These are phyloP conservation scores for Talaromyces wortmannii DNA, from an alignment of 495 filamentous ascomycete species.

Conservation along the genomic window DNA sequence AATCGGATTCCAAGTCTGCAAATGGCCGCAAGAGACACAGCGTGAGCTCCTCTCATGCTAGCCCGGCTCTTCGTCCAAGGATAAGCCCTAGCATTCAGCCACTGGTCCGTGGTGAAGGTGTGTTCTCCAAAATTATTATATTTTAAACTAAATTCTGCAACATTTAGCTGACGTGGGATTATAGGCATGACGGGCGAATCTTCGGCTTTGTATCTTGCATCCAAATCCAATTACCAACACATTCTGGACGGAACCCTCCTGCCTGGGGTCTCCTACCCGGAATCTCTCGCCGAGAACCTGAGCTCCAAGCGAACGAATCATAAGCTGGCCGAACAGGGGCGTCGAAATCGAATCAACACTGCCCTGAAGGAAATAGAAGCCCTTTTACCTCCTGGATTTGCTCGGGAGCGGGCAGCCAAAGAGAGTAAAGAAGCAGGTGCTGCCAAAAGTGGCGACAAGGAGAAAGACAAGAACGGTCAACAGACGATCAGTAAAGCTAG, in stretches of 20 bases:
- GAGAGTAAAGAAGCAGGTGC: slow-evolving; percentile 17
- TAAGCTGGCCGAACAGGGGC: slow-evolving; percentile 95
- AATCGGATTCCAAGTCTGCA: slow-evolving; percentile 26
- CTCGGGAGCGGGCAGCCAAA: slow-evolving; percentile 25
- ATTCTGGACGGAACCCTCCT: slow-evolving; percentile 89
- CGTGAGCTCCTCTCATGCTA: slow-evolving; percentile 66
- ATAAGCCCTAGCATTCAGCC: slow-evolving; percentile 96
- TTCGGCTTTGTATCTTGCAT: slow-evolving; percentile 79
- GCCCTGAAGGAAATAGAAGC: slow-evolving; percentile 87
- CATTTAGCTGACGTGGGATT: slow-evolving; percentile 3
- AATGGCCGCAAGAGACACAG: slow-evolving; percentile 61
- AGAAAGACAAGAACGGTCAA: slow-evolving; percentile 33
- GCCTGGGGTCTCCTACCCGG: slow-evolving; percentile 85
- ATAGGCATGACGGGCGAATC: slow-evolving; percentile 54
- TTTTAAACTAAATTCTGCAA: no score
- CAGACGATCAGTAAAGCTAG: slow-evolving; percentile 84
- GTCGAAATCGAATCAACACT: slow-evolving; percentile 90
- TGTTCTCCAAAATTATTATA: slow-evolving; percentile 4
- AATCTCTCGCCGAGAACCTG: slow-evolving; percentile 81
- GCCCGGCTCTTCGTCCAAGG: slow-evolving; percentile 80
- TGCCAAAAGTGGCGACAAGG: slow-evolving; percentile 12
- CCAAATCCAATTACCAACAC: slow-evolving; percentile 97
- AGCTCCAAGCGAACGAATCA: slow-evolving; percentile 96
- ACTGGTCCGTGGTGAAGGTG: slow-evolving; percentile 70
- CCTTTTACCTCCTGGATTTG: slow-evolving; percentile 57